Evolutionary conservation across 306 rosid genomes (phyloP).

Genomic region (Pueraria montana): DNA sequence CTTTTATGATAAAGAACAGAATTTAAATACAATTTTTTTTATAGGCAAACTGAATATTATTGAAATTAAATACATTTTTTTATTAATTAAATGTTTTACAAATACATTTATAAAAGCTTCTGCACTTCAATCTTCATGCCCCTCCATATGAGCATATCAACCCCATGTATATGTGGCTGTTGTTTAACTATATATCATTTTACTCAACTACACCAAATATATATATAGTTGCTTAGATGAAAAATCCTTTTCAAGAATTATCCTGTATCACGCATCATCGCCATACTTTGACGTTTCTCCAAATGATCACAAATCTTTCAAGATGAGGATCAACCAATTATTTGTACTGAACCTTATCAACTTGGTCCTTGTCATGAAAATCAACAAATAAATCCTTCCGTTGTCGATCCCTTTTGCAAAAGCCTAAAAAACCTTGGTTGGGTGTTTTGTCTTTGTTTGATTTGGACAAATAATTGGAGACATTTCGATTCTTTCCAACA

Average conservation of each 20-base stretch:
- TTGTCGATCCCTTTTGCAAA: neutral
- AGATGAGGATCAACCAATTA: slow-evolving; percentile 34
- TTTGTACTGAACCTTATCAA: slow-evolving; percentile 7
- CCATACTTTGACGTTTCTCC: neutral
- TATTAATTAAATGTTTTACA: neutral
- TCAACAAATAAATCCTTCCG: neutral
- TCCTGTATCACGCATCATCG: neutral
- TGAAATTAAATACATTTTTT: too few species aligned
- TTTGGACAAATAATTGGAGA: neutral
- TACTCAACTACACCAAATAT: neutral
- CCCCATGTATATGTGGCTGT: neutral
- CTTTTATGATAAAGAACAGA: neutral
- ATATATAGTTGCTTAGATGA: neutral
- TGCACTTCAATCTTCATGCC: neutral
- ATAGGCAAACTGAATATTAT: too few species aligned
- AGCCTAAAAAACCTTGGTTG: neutral
- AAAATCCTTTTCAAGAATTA: neutral
- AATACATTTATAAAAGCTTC: neutral
- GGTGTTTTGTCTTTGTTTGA: slow-evolving; percentile 20
- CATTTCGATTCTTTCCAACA: neutral
- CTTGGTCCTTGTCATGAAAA: slow-evolving; percentile 26
- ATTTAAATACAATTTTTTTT: neutral
- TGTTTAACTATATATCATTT: neutral
- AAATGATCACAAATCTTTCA: neutral
- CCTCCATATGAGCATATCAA: neutral